Evolutionary conservation across 164 flowering plant genomes (phyloP).

Genomic region (Akebia trifoliata): DNA sequence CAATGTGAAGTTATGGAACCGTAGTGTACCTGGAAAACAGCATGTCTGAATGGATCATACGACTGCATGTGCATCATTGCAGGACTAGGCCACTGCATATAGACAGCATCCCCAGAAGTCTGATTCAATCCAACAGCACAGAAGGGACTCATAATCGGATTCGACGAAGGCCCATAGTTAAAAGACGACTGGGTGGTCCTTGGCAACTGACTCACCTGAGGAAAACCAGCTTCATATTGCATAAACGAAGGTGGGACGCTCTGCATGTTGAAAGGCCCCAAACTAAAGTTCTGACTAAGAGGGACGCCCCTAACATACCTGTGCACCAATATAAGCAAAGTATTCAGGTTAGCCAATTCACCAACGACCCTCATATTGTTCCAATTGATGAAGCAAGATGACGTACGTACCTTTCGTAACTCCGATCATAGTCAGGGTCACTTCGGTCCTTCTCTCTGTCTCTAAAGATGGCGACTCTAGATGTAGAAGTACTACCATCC

Average conservation of each 20-base stretch:
- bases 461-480: constrained; percentile 85
- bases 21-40: constrained; percentile 57
- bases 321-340: too few relatives aligned
- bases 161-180: constrained; percentile 40
- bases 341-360: too few relatives aligned
- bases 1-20: too few relatives aligned
- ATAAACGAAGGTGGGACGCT: constrained; percentile 50
- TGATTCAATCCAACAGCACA: constrained; percentile 50
- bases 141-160: constrained; percentile 47
- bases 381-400: too few relatives aligned
- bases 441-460: constrained; percentile 86
- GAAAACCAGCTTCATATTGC: constrained; percentile 56
- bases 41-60: constrained; percentile 72
- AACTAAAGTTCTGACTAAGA: constrained; percentile 34
- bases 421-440: constrained; percentile 95
- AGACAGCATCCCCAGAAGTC: constrained; percentile 48
- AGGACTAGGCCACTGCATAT: constrained; percentile 79
- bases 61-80: constrained; percentile 84
- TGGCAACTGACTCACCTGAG: constrained; percentile 57
- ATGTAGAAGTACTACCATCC: constrained; percentile 43
- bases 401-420: constrained; percentile 73
- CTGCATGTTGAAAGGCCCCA: constrained; percentile 49
- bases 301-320: constrained; percentile 62
- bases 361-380: background rate
- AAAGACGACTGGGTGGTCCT: constrained; percentile 47